Percentiles rank a stretch among this genome's conserved stretches.
Conservation (phyloP, 2,329 filamentous ascomycete genomes). For the Aureobasidium sp. region DNA sequence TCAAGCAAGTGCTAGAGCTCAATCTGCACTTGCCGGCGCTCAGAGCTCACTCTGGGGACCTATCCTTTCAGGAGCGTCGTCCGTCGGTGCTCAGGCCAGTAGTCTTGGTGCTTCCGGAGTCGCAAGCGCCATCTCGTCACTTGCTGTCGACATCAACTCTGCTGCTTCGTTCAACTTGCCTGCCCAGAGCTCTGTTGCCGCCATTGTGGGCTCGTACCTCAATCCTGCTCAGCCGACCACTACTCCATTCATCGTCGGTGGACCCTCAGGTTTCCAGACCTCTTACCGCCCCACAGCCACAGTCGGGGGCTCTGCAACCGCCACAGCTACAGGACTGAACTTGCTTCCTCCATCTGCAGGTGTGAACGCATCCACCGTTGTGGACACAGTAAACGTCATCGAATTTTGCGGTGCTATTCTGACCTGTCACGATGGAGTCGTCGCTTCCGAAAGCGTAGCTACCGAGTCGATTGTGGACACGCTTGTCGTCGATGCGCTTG, state of each 20-base stretch:
- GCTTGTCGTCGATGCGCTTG: neutral
- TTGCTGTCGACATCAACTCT: slow-evolving; percentile 5
- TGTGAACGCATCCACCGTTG: neutral
- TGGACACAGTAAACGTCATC: neutral
- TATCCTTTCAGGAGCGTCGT: neutral
- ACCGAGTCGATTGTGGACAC: neutral
- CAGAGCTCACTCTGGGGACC: neutral
- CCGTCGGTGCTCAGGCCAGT: neutral
- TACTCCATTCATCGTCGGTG: neutral
- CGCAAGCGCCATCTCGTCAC: neutral
- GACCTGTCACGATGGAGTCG: neutral
- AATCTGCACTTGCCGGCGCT: neutral
- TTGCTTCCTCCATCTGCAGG: neutral
- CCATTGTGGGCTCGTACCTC: neutral
- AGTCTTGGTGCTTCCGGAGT: neutral
- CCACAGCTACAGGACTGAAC: neutral
- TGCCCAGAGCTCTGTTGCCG: neutral
- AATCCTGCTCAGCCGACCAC: neutral
- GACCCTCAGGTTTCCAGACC: neutral
- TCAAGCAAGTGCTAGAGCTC: neutral
- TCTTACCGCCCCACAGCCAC: neutral
- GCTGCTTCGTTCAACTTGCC: neutral
- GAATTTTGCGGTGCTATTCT: neutral
- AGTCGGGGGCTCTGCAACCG: neutral
- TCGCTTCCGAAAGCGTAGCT: neutral